Percentiles rank a stretch among this genome's conserved stretches.
phyloP scores from a whole-genome alignment of 192 early-diverging fungal genomes.

The Coemansia sp. region DNA sequence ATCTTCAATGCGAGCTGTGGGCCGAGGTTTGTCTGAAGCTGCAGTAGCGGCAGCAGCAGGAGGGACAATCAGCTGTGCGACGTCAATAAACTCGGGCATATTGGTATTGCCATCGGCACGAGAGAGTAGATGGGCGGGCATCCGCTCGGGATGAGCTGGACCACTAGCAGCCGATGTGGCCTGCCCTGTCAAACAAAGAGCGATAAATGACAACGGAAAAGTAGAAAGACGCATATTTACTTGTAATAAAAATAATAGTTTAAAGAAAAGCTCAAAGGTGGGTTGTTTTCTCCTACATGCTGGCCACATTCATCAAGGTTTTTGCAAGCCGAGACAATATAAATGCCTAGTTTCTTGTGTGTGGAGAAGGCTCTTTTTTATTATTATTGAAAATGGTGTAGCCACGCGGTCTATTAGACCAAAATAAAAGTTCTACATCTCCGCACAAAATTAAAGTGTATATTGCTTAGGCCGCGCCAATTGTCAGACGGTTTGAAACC shows the following conservation, averaged over 20 bases:
- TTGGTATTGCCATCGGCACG: slow-evolving; percentile 21
- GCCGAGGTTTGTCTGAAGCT: slow-evolving; percentile 12
- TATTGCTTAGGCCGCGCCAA: background rate
- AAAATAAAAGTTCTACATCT: background rate
- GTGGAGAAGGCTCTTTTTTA: background rate
- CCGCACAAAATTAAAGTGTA: background rate
- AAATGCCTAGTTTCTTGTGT: background rate
- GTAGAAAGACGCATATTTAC: slow-evolving; percentile 1
- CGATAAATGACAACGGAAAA: background rate
- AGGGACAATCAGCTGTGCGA: slow-evolving; percentile 13
- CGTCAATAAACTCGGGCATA: slow-evolving; percentile 27
- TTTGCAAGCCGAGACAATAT: background rate
- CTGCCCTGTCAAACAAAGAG: background rate
- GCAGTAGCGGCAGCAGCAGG: background rate
- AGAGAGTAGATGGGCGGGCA: slow-evolving; percentile 9
- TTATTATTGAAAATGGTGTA: background rate
- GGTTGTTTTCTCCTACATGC: too few relatives aligned
- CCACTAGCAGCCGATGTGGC: background rate
- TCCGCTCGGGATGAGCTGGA: background rate
- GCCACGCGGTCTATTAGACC: background rate
- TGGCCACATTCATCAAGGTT: background rate
- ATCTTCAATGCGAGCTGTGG: slow-evolving; percentile 29
- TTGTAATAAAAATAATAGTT: background rate
- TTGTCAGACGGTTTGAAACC: slow-evolving; percentile 3
- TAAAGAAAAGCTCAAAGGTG: background rate